Conservation (phyloP, 768 basidiomycete species). For the Asterophora parasitica region DNA sequence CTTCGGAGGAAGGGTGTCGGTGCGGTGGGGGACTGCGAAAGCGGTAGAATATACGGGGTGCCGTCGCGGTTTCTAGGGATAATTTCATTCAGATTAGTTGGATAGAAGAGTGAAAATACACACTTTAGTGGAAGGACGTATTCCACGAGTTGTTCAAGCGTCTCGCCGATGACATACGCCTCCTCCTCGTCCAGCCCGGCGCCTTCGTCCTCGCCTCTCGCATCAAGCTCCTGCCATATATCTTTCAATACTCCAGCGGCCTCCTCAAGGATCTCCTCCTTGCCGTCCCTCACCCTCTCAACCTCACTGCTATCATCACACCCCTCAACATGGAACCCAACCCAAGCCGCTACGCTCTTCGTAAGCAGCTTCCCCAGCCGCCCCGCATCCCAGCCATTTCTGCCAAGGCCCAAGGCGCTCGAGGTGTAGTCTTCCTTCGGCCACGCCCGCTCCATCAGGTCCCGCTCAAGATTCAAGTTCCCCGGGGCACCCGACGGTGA, state of each 20-base stretch:
- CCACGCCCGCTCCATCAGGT: constrained; percentile 71
- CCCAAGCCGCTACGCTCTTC: constrained; percentile 57
- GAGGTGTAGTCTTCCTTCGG: constrained; percentile 51
- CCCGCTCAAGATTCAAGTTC: constrained; percentile 54
- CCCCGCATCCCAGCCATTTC: constrained; percentile 61
- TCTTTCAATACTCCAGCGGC: constrained; percentile 67
- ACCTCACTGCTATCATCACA: constrained; percentile 22
- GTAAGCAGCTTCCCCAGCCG: constrained; percentile 51
- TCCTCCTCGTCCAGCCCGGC: constrained; percentile 60
- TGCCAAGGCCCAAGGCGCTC: constrained; percentile 23
- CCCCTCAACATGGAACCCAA: constrained; percentile 30
- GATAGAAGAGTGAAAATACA: constrained; percentile 21
- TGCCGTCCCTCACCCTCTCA: constrained; percentile 29
- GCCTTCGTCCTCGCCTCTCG: constrained; percentile 48
- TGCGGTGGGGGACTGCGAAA: constrained; percentile 49
- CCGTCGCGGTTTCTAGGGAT: constrained; percentile 38
- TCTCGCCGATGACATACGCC: constrained; percentile 57
- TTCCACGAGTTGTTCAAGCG: constrained; percentile 51
- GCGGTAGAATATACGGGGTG: constrained; percentile 43
- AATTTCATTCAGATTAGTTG: neutral
- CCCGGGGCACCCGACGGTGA: constrained; percentile 57
- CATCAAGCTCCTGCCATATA: constrained; percentile 68
- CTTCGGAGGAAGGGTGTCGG: constrained; percentile 60
- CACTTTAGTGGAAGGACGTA: constrained; percentile 59
- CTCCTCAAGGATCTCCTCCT: constrained; percentile 63